Conservation (phyloP, 345 rosid species). For the Gynandropsis gynandra region DNA sequence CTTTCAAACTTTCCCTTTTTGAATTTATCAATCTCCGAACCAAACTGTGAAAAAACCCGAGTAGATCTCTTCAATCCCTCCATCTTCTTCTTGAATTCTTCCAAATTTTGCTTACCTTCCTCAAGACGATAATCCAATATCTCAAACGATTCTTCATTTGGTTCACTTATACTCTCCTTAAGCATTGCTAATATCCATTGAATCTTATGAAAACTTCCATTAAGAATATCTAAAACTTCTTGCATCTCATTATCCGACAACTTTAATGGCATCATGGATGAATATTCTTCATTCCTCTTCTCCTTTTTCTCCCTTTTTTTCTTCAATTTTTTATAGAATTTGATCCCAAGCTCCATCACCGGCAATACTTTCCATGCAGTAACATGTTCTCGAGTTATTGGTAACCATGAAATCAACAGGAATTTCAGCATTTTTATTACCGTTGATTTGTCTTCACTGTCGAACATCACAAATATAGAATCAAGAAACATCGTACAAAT, state of each 20-base stretch:
- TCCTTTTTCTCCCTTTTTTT: too few species aligned
- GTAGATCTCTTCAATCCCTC: background rate
- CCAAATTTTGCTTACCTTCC: background rate
- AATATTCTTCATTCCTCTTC: too few species aligned
- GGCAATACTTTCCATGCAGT: too few species aligned
- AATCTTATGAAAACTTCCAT: background rate
- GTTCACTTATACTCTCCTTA: background rate
- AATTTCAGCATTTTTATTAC: background rate
- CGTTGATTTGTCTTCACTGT: background rate
- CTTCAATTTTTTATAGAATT: too few species aligned
- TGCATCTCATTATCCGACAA: background rate
- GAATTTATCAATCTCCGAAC: background rate
- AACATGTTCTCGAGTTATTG: too few species aligned
- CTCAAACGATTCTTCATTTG: background rate
- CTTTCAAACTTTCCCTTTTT: background rate
- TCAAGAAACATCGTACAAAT: background rate
- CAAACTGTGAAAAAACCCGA: background rate
- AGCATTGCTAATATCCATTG: background rate
- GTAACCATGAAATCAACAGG: background rate
- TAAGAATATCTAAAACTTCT: background rate
- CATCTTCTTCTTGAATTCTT: background rate
- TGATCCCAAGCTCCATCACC: too few species aligned
- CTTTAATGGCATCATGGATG: background rate
- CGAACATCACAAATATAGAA: background rate
- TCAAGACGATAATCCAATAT: background rate